These are phyloP conservation scores for Bryoglossum gracile DNA, from an alignment of 495 filamentous ascomycete species.

Conservation along the genomic window DNA sequence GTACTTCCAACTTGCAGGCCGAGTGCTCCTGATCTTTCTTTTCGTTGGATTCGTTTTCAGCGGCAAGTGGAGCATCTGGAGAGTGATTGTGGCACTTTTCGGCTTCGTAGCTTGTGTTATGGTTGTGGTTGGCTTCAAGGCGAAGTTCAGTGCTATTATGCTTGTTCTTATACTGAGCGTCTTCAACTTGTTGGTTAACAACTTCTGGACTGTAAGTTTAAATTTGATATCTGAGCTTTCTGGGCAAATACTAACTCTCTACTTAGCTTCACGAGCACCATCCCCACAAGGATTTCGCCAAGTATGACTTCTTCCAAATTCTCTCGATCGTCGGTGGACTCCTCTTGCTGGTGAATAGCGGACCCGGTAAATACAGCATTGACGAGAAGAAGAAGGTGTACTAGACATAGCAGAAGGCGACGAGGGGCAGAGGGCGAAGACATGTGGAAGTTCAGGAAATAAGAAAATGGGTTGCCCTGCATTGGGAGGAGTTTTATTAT, in stretches of 20 bases:
- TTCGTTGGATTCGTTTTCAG: conserved; percentile 96
- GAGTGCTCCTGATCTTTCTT: conserved; percentile 94
- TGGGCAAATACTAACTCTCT: conserved; percentile 19
- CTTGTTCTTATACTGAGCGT: conserved; percentile 90
- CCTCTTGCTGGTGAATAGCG: conserved; percentile 94
- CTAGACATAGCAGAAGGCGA: conserved; percentile 31
- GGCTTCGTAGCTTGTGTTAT: conserved; percentile 92
- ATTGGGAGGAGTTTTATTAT: neutral
- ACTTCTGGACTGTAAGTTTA: conserved; percentile 94
- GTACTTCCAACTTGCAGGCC: conserved; percentile 97
- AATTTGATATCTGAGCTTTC: neutral
- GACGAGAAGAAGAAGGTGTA: conserved; percentile 99
- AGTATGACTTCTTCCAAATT: conserved; percentile 99
- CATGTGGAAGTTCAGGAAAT: conserved; percentile 12
- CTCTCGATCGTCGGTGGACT: conserved; percentile 96
- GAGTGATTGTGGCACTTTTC: conserved; percentile 72
- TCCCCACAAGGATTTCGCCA: conserved; percentile 99
- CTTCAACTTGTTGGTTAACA: conserved; percentile 96
- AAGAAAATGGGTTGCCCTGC: conserved; percentile 14
- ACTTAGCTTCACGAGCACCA: conserved; percentile 98
- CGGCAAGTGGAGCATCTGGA: conserved; percentile 82
- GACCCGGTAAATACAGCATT: conserved; percentile 92
- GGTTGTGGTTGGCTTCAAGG: conserved; percentile 99
- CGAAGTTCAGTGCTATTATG: conserved; percentile 93
- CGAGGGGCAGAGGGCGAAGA: neutral